Evolutionary conservation across 805 yeast species (phyloP).

Genomic region (Candida silvicultrix): DNA sequence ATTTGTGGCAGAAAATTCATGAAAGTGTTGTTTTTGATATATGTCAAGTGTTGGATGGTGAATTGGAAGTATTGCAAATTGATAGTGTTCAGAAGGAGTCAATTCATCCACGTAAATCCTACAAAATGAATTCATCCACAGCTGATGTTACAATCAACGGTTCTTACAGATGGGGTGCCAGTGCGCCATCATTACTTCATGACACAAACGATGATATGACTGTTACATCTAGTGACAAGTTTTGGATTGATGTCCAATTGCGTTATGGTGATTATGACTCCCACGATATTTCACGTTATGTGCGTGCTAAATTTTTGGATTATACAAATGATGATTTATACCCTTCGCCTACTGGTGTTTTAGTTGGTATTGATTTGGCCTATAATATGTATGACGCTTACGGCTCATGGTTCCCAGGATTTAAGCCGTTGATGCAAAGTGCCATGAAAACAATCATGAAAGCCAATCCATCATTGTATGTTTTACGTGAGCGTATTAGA

Average conservation of each 20-base stretch:
- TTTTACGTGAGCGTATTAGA: constrained; percentile 86
- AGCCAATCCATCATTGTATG: constrained; percentile 88
- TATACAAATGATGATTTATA: constrained; percentile 86
- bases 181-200: constrained; percentile 72
- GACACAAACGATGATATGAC: constrained; percentile 62
- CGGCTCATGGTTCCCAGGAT: constrained; percentile 97
- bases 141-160: constrained; percentile 84
- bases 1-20: constrained; percentile 98
- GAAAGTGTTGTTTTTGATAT: constrained; percentile 91
- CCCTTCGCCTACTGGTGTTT: constrained; percentile 89
- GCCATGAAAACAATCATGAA: constrained; percentile 94
- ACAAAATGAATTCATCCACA: constrained; percentile 92
- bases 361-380: constrained; percentile 88
- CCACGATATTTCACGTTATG: constrained; percentile 91
- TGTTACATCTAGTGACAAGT: constrained; percentile 53
- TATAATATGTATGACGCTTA: constrained; percentile 95
- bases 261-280: constrained; percentile 97
- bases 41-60: constrained; percentile 87
- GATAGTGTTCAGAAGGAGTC: constrained; percentile 86
- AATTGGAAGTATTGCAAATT: constrained; percentile 74
- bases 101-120: constrained; percentile 95
- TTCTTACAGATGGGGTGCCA: constrained; percentile 75
- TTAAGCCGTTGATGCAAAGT: constrained; percentile 82
- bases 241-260: constrained; percentile 93
- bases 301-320: constrained; percentile 87